Evolutionary conservation across 306 rosid species (phyloP).

Genomic region (Cajanus cajan): DNA sequence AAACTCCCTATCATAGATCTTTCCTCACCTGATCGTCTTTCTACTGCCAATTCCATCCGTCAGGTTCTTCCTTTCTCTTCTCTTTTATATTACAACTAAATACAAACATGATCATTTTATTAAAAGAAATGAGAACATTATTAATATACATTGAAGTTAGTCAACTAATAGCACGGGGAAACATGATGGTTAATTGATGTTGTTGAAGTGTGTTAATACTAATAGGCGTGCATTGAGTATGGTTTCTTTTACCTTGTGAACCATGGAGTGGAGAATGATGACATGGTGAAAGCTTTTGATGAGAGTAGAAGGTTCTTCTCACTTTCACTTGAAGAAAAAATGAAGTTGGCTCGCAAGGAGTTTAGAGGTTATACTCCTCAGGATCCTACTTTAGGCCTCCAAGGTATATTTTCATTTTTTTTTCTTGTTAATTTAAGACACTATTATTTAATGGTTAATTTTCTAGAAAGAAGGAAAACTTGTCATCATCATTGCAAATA

Average conservation of each 20-base stretch:
- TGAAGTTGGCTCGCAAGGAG: not conserved
- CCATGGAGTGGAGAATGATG: not conserved
- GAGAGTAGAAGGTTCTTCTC: not conserved
- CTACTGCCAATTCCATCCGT: not conserved
- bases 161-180: no score
- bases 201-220: not conserved
- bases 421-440: not conserved
- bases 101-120: no score
- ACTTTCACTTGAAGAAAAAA: not conserved
- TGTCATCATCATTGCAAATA: not conserved
- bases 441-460: not conserved
- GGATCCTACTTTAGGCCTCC: not conserved
- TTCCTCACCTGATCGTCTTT: not conserved
- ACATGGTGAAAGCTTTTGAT: not conserved
- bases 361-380: not conserved
- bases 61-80: not conserved
- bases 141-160: no score
- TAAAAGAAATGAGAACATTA: no score
- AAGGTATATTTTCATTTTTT: not conserved
- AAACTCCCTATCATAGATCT: not conserved
- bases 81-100: not conserved
- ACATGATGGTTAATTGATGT: not conserved
- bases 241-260: constrained; percentile 14
- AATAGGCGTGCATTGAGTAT: constrained; percentile 6
- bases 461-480: not conserved